phyloP scores from a whole-genome alignment of 352 stramenopile species.

The Thraustotheca clavata region DNA sequence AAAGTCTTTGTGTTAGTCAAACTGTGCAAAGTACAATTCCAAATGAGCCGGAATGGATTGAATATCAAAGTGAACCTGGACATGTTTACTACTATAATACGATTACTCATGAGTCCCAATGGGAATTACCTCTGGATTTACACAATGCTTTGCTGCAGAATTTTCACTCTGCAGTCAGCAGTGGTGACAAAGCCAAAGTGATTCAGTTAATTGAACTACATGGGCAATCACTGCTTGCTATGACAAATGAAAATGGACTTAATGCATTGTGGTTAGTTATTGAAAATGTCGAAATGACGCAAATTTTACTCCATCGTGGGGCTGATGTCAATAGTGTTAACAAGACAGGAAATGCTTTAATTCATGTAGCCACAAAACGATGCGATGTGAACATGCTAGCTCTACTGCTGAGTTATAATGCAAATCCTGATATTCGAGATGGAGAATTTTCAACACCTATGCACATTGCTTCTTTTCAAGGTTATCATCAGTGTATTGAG shows the following conservation, averaged over 20 bases:
- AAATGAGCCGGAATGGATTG: conserved; percentile 32
- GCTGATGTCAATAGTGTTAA: conserved; percentile 64
- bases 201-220: conserved; percentile 28
- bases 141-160: too few species aligned
- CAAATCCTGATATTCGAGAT: conserved; percentile 83
- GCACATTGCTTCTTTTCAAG: conserved; percentile 69
- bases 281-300: conserved; percentile 34
- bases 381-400: conserved; percentile 70
- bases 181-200: conserved; percentile 25
- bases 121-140: conserved; percentile 37
- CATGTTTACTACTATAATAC: conserved; percentile 69
- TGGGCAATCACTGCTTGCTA: conserved; percentile 25
- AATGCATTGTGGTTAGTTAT: conserved; percentile 39
- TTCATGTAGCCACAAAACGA: conserved; percentile 73
- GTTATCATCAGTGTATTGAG: conserved; percentile 34
- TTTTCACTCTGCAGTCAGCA: conserved; percentile 22
- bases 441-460: conserved; percentile 81
- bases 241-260: conserved; percentile 21
- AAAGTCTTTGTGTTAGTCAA: too few species aligned
- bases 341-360: conserved; percentile 73
- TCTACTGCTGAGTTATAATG: conserved; percentile 50
- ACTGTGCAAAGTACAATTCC: too few species aligned
- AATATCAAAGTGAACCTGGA: conserved; percentile 38
- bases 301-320: conserved; percentile 40
- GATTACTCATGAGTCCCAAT: conserved; percentile 46